Percentiles rank a stretch among this genome's conserved stretches.
Conservation (phyloP, 2,329 filamentous ascomycete genomes). For the Diaporthe ampelina region DNA sequence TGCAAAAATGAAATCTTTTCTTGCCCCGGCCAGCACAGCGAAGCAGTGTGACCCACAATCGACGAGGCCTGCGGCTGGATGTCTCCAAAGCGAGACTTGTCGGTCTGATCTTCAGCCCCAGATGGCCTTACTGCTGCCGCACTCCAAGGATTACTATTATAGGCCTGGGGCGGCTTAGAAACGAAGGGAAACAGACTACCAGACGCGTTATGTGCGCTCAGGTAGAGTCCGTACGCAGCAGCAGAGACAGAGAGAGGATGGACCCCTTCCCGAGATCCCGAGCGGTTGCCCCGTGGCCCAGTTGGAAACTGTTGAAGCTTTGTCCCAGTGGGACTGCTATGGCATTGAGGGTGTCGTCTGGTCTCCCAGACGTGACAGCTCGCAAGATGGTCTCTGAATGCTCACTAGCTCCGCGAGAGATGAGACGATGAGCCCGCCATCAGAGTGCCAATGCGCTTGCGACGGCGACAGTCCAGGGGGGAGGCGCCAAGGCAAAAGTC, state of each 20-base stretch:
- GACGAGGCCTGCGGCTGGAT: not conserved
- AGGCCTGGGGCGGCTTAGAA: constrained; percentile 26
- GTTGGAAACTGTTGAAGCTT: constrained; percentile 24
- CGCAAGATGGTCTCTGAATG: constrained; percentile 23
- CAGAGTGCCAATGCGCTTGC: constrained; percentile 17
- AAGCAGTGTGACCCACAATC: constrained; percentile 1
- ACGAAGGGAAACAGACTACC: constrained; percentile 14
- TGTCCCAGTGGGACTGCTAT: not conserved
- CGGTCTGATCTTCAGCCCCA: constrained; percentile 19
- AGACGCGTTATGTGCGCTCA: not conserved
- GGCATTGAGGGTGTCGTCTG: constrained; percentile 18
- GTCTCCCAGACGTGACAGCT: constrained; percentile 21
- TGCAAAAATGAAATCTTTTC: not conserved
- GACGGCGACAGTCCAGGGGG: not conserved
- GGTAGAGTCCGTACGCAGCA: not conserved
- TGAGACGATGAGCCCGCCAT: constrained; percentile 12
- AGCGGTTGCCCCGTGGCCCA: not conserved
- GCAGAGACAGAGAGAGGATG: not conserved
- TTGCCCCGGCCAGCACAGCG: constrained; percentile 6
- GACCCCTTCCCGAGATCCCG: constrained; percentile 21
- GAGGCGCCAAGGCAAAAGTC: not conserved
- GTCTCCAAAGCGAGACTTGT: constrained; percentile 1
- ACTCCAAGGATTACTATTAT: not conserved
- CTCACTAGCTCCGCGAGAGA: constrained; percentile 24
- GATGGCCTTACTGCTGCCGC: not conserved